Conservation (phyloP, 2,329 filamentous ascomycete species). For the Hypoxylon sp. region DNA sequence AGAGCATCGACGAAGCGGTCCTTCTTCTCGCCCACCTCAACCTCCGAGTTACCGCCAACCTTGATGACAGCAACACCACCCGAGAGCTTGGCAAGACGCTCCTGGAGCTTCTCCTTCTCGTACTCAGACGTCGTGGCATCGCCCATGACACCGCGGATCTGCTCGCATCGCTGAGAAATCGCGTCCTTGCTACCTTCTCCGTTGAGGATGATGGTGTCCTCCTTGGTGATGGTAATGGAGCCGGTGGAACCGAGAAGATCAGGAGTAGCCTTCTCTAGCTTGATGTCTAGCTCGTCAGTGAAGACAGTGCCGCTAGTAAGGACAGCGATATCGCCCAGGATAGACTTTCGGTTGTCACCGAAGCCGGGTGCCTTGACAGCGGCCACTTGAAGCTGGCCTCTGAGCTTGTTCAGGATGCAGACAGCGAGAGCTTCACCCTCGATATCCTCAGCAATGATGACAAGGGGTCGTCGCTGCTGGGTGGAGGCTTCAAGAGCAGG, state of each 20-base stretch:
- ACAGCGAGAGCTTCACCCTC: slow-evolving; percentile 98
- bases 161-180: slow-evolving; percentile 95
- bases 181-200: slow-evolving; percentile 94
- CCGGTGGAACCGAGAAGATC: slow-evolving; percentile 97
- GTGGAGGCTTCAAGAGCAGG: slow-evolving; percentile 97
- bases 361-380: slow-evolving; percentile 99
- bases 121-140: slow-evolving; percentile 97
- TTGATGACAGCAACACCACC: slow-evolving; percentile 99
- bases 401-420: slow-evolving; percentile 99
- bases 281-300: slow-evolving; percentile 97
- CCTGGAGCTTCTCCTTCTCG: slow-evolving; percentile 99
- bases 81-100: slow-evolving; percentile 98
- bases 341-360: slow-evolving; percentile 99
- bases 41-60: slow-evolving; percentile 96
- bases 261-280: slow-evolving; percentile 96
- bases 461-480: slow-evolving; percentile 90
- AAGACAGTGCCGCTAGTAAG: slow-evolving; percentile 98
- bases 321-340: slow-evolving; percentile 94
- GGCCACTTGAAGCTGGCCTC: slow-evolving; percentile 97
- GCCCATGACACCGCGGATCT: slow-evolving; percentile 96
- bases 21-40: slow-evolving; percentile 99
- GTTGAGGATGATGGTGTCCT: slow-evolving; percentile 98
- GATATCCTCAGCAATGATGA: slow-evolving; percentile 99
- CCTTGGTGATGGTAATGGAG: slow-evolving; percentile 99
- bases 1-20: slow-evolving; percentile 98